A percentile compares a stretch with the other conserved stretches of the same genome.
phyloP scores from a whole-genome alignment of 2,329 filamentous ascomycete species.

The Chrysoporthe deuterocubensis region DNA sequence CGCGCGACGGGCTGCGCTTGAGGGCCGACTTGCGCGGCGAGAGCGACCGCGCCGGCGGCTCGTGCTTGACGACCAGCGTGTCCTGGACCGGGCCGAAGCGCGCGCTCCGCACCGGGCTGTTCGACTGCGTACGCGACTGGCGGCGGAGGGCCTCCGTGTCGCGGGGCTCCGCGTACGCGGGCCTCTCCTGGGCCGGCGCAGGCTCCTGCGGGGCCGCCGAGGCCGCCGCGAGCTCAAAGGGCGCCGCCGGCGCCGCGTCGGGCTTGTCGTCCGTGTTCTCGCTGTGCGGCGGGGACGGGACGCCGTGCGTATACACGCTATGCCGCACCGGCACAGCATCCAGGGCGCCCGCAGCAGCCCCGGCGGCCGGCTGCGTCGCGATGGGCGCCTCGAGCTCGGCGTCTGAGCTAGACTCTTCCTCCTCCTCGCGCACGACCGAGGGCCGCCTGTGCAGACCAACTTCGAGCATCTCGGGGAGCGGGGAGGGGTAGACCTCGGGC shows the following conservation, averaged over 20 bases:
- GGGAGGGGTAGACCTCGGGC: slow-evolving; percentile 20
- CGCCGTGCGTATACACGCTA: slow-evolving; percentile 32
- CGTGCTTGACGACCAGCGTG: slow-evolving; percentile 63
- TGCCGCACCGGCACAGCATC: slow-evolving; percentile 43
- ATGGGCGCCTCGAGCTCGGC: slow-evolving; percentile 27
- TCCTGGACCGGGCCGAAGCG: slow-evolving; percentile 66
- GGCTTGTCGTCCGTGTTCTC: slow-evolving; percentile 23
- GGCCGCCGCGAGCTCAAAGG: slow-evolving; percentile 25
- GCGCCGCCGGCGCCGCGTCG: slow-evolving; percentile 8
- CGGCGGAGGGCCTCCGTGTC: slow-evolving; percentile 29
- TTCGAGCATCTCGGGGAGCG: neutral
- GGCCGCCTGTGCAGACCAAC: slow-evolving; percentile 41
- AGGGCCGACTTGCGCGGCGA: slow-evolving; percentile 80
- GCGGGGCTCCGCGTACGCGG: slow-evolving; percentile 23
- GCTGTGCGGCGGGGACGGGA: slow-evolving; percentile 25
- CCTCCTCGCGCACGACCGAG: slow-evolving; percentile 50
- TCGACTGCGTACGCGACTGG: slow-evolving; percentile 48
- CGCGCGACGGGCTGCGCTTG: slow-evolving; percentile 63
- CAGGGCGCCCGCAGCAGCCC: slow-evolving; percentile 34
- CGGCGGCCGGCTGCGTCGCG: slow-evolving; percentile 32
- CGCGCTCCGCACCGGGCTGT: slow-evolving; percentile 69
- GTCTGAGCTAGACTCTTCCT: slow-evolving; percentile 34
- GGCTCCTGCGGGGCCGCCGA: slow-evolving; percentile 23
- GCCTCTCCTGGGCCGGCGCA: slow-evolving; percentile 13
- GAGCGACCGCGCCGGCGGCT: slow-evolving; percentile 70